A percentile compares a stretch with the other conserved stretches of the same genome.
phyloP scores from a whole-genome alignment of 805 yeast species.

The Metschnikowia arizonensis region DNA sequence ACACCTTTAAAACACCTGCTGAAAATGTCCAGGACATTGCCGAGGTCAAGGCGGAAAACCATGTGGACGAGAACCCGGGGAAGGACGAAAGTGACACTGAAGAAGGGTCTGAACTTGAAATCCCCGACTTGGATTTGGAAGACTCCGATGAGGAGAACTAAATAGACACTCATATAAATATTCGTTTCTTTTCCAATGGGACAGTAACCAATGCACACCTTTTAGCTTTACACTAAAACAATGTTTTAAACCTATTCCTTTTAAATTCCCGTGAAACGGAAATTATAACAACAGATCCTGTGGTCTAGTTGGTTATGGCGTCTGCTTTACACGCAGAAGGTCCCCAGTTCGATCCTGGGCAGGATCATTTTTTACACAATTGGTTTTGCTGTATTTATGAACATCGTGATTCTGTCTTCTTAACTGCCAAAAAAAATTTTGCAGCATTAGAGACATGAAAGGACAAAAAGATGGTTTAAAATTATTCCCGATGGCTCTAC shows the following conservation, averaged over 20 bases:
- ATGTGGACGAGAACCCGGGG: conserved; percentile 1
- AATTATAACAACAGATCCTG: conserved; percentile 73
- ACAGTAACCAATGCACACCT: too few relatives aligned
- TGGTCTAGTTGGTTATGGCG: conserved; percentile 99
- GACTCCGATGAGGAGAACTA: conserved; percentile 37
- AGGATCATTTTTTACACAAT: conserved; percentile 57
- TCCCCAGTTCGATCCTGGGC: conserved; percentile 99
- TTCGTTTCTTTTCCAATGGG: too few relatives aligned
- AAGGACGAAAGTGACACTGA: conserved; percentile 16
- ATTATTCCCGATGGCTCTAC: conserved; percentile 4
- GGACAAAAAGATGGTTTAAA: conserved; percentile 1
- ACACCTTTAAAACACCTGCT: conserved; percentile 5
- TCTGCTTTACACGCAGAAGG: conserved; percentile 99
- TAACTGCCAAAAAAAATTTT: too few relatives aligned
- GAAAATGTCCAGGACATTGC: conserved; percentile 4
- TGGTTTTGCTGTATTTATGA: too few relatives aligned
- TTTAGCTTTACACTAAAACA: too few relatives aligned
- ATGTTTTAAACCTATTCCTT: too few relatives aligned
- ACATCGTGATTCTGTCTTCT: too few relatives aligned
- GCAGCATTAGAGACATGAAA: background rate
- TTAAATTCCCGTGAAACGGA: too few relatives aligned
- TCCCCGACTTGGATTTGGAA: conserved; percentile 45
- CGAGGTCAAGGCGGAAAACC: conserved; percentile 3
- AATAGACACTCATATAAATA: background rate
- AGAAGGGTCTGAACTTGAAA: conserved; percentile 46